Percentiles rank a stretch among this genome's conserved stretches.
These are phyloP conservation scores for Rosellinia necatrix DNA, from an alignment of 2,329 filamentous ascomycete species.

Conservation along the genomic window DNA sequence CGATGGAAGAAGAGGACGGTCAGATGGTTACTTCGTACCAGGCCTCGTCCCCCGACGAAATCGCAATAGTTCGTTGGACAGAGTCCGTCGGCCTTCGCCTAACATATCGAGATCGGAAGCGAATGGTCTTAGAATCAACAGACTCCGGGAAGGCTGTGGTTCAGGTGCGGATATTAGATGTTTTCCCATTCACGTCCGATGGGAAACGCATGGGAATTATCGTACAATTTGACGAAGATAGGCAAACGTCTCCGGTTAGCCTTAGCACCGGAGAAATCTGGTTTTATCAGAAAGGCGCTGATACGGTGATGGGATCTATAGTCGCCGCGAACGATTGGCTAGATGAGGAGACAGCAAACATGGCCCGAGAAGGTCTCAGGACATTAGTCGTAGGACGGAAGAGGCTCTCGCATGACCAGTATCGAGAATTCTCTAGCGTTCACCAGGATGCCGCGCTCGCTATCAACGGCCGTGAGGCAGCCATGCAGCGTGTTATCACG, in stretches of 20 bases:
- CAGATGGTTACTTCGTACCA: constrained; percentile 83
- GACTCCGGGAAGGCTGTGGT: constrained; percentile 76
- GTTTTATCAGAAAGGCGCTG: constrained; percentile 98
- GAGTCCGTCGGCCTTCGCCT: constrained; percentile 88
- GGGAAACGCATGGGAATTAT: constrained; percentile 98
- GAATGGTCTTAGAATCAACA: constrained; percentile 79
- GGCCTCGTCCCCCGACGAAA: constrained; percentile 96
- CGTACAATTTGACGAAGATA: constrained; percentile 76
- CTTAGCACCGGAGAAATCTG: constrained; percentile 78
- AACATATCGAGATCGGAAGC: constrained; percentile 82
- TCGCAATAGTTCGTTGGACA: constrained; percentile 95
- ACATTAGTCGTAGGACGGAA: constrained; percentile 96
- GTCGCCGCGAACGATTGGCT: constrained; percentile 98
- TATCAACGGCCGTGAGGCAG: constrained; percentile 77
- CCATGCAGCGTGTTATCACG: constrained; percentile 79
- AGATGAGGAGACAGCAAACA: constrained; percentile 98
- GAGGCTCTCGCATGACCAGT: constrained; percentile 76
- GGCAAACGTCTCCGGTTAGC: constrained; percentile 51
- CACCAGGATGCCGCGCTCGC: constrained; percentile 82
- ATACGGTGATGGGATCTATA: constrained; percentile 97
- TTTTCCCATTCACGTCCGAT: constrained; percentile 97
- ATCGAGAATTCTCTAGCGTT: constrained; percentile 75
- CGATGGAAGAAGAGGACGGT: constrained; percentile 80
- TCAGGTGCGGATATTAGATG: constrained; percentile 84
- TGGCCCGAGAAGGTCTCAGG: constrained; percentile 93